phyloP scores from a whole-genome alignment of 2,329 filamentous ascomycete genomes.

The Knufia petricola region DNA sequence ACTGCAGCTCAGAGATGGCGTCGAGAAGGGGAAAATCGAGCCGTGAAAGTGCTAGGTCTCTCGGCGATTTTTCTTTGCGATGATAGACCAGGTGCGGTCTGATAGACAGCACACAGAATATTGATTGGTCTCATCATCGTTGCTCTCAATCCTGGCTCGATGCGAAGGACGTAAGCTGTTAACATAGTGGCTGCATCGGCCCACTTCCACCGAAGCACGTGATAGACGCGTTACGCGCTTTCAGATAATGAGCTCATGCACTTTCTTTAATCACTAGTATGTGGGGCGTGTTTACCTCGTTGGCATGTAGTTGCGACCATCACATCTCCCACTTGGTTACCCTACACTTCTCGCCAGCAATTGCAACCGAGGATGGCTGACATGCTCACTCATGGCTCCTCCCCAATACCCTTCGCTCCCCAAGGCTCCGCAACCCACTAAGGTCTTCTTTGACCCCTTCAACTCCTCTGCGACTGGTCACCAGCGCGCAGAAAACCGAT shows the following conservation, averaged over 20 bases:
- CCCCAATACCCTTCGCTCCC: conserved; percentile 12
- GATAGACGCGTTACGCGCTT: neutral
- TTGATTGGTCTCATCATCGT: too few species aligned
- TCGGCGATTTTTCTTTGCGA: too few species aligned
- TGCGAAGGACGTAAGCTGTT: too few species aligned
- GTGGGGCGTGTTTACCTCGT: neutral
- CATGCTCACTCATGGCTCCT: conserved; percentile 12
- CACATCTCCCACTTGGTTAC: neutral
- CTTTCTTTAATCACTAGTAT: neutral
- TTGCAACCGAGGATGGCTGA: neutral
- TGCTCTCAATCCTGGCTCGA: too few species aligned
- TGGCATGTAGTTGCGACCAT: neutral
- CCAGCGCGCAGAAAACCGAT: conserved; percentile 60
- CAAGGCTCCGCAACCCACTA: conserved; percentile 17
- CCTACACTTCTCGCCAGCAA: neutral
- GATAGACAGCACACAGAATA: too few species aligned
- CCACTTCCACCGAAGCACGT: too few species aligned
- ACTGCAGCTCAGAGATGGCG: conserved; percentile 15
- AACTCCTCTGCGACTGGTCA: conserved; percentile 69
- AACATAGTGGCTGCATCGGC: too few species aligned
- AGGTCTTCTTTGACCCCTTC: conserved; percentile 32
- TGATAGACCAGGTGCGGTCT: too few species aligned
- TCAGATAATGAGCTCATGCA: neutral
- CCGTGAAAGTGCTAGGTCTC: too few species aligned
- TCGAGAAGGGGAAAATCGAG: neutral